A percentile compares a stretch with the other conserved stretches of the same genome.
These are phyloP conservation scores for Aureobasidium lini DNA, from an alignment of 2,329 filamentous ascomycete genomes.

Conservation along the genomic window DNA sequence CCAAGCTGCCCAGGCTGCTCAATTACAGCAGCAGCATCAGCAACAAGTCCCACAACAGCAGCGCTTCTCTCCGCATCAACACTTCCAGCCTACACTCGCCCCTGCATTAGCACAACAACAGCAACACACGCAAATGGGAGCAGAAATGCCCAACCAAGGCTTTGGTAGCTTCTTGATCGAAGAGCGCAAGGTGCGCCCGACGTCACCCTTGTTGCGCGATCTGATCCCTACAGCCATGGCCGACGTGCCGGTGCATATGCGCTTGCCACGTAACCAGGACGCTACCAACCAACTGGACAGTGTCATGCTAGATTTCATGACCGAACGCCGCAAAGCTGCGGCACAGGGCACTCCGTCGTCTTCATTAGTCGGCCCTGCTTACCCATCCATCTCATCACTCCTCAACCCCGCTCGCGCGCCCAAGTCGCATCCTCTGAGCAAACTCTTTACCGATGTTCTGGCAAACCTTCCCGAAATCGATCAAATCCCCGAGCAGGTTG, in stretches of 20 bases:
- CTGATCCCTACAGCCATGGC: constrained; percentile 21
- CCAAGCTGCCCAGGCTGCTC: constrained; percentile 8
- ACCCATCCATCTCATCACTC: constrained; percentile 72
- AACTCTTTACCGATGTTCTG: constrained; percentile 78
- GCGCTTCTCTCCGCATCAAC: not conserved
- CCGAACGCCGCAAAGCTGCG: constrained; percentile 58
- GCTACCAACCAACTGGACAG: constrained; percentile 71
- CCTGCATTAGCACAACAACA: not conserved
- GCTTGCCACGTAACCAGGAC: constrained; percentile 46
- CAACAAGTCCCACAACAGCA: constrained; percentile 1
- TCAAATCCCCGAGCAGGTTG: constrained; percentile 71
- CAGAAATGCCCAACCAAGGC: not conserved
- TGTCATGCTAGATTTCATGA: constrained; percentile 73
- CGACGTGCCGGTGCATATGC: constrained; percentile 27
- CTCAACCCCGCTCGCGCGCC: constrained; percentile 60
- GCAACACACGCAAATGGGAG: not conserved
- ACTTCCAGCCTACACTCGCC: not conserved
- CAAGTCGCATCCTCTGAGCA: constrained; percentile 66
- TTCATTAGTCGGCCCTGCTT: constrained; percentile 65
- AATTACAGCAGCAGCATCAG: not conserved
- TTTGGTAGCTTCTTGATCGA: constrained; percentile 1
- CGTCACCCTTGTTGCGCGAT: constrained; percentile 15
- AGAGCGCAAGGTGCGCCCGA: constrained; percentile 23
- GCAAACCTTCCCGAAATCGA: constrained; percentile 70
- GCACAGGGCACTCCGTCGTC: constrained; percentile 56